Evolutionary conservation across 2,329 filamentous ascomycete species (phyloP).

Genomic region (Xylaria sp.): DNA sequence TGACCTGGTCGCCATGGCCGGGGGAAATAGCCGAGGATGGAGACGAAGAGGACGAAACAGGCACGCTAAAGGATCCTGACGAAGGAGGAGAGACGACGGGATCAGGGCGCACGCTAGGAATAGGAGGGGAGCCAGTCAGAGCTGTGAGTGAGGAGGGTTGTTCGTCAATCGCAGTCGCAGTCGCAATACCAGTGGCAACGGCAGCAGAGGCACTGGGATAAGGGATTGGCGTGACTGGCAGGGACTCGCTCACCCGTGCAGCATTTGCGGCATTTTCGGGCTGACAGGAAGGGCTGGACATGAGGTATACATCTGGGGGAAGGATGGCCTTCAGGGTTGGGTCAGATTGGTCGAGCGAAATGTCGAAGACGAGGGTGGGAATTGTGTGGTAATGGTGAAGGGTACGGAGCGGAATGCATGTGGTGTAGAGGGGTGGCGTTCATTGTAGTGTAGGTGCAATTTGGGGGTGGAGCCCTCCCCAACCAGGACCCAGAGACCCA

Average conservation of each 20-base stretch:
- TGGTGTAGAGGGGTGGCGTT: slow-evolving; percentile 36
- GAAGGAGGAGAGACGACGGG: slow-evolving; percentile 38
- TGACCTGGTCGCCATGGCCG: slow-evolving; percentile 51
- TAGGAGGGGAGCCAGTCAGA: slow-evolving; percentile 44
- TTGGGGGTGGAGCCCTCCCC: slow-evolving; percentile 25
- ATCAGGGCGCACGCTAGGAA: slow-evolving; percentile 39
- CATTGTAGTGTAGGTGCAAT: slow-evolving; percentile 24
- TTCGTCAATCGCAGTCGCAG: slow-evolving; percentile 44
- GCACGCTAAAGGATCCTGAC: slow-evolving; percentile 33
- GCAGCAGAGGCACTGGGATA: slow-evolving; percentile 39
- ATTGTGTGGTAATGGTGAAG: slow-evolving; percentile 41
- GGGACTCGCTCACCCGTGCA: slow-evolving; percentile 46
- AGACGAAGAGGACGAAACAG: slow-evolving; percentile 39
- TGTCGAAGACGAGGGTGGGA: slow-evolving; percentile 35
- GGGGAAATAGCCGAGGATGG: slow-evolving; percentile 43
- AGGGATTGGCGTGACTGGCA: slow-evolving; percentile 36
- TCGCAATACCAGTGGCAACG: slow-evolving; percentile 28
- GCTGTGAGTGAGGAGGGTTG: slow-evolving; percentile 41
- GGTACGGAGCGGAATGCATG: slow-evolving; percentile 30
- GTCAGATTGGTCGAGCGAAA: slow-evolving; percentile 28
- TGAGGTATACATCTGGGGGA: slow-evolving; percentile 65
- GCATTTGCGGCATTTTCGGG: slow-evolving; percentile 65
- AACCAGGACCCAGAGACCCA: no score
- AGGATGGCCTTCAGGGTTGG: slow-evolving; percentile 32
- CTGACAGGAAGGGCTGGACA: slow-evolving; percentile 63